phyloP scores from a whole-genome alignment of 2,329 filamentous ascomycete species.

The Ascochyta pisi region DNA sequence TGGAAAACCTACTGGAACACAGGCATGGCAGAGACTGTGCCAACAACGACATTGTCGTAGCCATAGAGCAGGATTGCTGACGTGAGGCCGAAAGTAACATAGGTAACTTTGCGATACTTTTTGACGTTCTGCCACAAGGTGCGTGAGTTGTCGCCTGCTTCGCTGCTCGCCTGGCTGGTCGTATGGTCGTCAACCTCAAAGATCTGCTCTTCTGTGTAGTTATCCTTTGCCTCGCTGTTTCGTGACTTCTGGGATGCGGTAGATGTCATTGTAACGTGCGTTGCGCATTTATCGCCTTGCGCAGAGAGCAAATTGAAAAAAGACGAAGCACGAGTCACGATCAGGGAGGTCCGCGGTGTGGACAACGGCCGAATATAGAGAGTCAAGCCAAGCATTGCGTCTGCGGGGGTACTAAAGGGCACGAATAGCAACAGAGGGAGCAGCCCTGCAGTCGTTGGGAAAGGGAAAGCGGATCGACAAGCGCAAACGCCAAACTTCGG shows the following conservation, averaged over 20 bases:
- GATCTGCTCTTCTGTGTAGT: slow-evolving; percentile 17
- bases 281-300: background rate
- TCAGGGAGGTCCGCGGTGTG: slow-evolving; percentile 2
- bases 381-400: slow-evolving; percentile 12
- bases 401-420: slow-evolving; percentile 13
- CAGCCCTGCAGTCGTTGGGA: background rate
- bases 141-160: slow-evolving; percentile 26
- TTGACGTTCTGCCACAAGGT: slow-evolving; percentile 42
- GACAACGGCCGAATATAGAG: slow-evolving; percentile 17
- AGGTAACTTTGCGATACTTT: slow-evolving; percentile 38
- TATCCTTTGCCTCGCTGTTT: slow-evolving; percentile 10
- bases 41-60: slow-evolving; percentile 42
- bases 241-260: slow-evolving; percentile 8
- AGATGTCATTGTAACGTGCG: slow-evolving; percentile 12
- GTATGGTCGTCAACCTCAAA: slow-evolving; percentile 18
- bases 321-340: background rate
- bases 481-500: slow-evolving; percentile 2
- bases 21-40: slow-evolving; percentile 39
- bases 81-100: slow-evolving; percentile 33
- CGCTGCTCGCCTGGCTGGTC: slow-evolving; percentile 2
- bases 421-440: slow-evolving; percentile 8
- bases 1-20: slow-evolving; percentile 33
- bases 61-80: slow-evolving; percentile 41
- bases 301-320: background rate
- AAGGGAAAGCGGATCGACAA: slow-evolving; percentile 17